Conservation (phyloP, 768 basidiomycete species). For the Naganishia antarctica region DNA sequence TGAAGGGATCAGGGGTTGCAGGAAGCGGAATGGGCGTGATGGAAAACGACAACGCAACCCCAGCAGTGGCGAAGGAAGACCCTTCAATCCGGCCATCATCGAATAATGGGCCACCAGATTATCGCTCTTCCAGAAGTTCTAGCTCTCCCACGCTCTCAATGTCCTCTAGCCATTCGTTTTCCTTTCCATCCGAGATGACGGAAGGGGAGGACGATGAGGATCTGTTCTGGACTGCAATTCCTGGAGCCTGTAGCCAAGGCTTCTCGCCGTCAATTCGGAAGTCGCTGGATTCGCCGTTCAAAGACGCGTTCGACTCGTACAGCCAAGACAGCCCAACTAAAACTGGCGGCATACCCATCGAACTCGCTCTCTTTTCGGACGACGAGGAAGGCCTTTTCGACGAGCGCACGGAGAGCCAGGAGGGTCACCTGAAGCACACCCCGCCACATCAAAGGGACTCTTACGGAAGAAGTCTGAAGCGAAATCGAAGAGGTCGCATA, state of each 20-base stretch:
- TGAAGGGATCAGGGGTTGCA: no score
- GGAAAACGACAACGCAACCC: background rate
- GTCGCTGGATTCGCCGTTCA: no score
- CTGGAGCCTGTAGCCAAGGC: background rate
- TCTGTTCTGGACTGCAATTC: conserved; percentile 16
- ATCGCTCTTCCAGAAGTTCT: background rate
- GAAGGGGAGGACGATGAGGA: conserved; percentile 4
- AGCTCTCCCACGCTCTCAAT: background rate
- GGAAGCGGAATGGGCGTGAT: background rate
- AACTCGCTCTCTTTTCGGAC: conserved; percentile 9
- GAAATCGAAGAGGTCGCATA: background rate
- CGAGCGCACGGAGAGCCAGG: background rate
- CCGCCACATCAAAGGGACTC: background rate
- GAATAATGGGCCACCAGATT: background rate
- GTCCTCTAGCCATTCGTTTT: conserved; percentile 7
- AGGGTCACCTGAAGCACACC: background rate
- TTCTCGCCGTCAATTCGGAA: background rate
- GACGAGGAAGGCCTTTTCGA: background rate
- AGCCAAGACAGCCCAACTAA: conserved; percentile 8
- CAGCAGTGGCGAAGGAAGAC: background rate
- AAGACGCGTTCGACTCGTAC: no score
- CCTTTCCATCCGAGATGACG: background rate
- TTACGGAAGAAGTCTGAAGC: background rate
- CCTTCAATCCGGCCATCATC: background rate
- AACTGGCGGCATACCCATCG: background rate